Base-by-base conservation (phyloP, 495 filamentous ascomycete species). In the Apiosordaria backusii region DNA sequence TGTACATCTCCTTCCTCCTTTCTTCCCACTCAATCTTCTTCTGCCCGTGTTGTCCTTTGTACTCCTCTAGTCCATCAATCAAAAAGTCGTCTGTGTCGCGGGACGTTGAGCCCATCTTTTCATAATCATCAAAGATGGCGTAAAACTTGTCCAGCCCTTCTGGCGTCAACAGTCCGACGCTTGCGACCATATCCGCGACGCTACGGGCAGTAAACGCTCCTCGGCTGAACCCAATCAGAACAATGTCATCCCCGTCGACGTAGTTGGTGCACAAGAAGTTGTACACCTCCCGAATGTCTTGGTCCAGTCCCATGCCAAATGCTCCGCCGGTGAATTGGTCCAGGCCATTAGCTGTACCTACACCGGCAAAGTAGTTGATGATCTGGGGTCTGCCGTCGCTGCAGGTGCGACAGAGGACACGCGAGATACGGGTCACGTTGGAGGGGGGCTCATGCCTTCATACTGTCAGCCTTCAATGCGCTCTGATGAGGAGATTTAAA, bases 151-250 rank as follows among this genome's bases (percentile, higher is more conserved):
- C 83, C 66, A 89, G 78, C 2, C 87, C 88, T 24, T 83, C 80
- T 45, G 83, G 80, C 0, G 84, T 89, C 19, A 91, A 76, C 45
- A 91, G 74, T 3, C 88, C 88, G 3, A 90, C 74, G 5, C 80
- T 78, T 16, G 74, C 80, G 57, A 91, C 85, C 69, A 91, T 72
- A 45, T 85, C 84, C 55, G 85, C 83, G 50, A 88, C 84, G 55
- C 80, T 83, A 60, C 89, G 82, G 6, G 87, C 87, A 0, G 88
- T 90, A 71, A 86, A 91, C 18, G 89, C 88, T 25, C 89, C 89
- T 1, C 89, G 81, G 3, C 87, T 90, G 77, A 90, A 91, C 22
- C 89, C 89, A 13, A 90, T 70, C 22, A 91, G 77, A 63, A 89
- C 80, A 27, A 91, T 89, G 65, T 87, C 83, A 71, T 91, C 89